These are phyloP conservation scores for Tillandsia fasciculata DNA, from an alignment of 176 grass and related monocot genomes.

Conservation along the genomic window DNA sequence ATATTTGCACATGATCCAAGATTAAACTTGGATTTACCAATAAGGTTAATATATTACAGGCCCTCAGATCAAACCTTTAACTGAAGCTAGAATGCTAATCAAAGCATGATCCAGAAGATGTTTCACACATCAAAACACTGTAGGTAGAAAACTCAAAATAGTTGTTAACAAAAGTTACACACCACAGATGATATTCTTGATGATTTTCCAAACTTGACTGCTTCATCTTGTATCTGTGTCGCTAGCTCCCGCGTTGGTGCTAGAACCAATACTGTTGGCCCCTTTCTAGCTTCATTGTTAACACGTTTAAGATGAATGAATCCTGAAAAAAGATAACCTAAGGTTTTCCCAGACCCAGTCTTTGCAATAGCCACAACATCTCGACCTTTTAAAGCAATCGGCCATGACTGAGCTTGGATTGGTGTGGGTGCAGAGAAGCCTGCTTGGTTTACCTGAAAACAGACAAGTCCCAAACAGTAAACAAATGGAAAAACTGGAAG, in stretches of 20 bases:
- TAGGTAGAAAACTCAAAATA: slow-evolving; percentile 3
- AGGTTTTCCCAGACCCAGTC: slow-evolving; percentile 92
- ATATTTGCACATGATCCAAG: too few species aligned
- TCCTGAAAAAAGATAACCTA: slow-evolving; percentile 84
- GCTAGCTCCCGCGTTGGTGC: slow-evolving; percentile 91
- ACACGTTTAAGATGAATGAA: slow-evolving; percentile 64
- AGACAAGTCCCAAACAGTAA: slow-evolving; percentile 1
- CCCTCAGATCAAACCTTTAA: too few species aligned
- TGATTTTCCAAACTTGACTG: slow-evolving; percentile 78
- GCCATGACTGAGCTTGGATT: slow-evolving; percentile 96
- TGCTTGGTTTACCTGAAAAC: slow-evolving; percentile 47
- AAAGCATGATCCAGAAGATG: neutral
- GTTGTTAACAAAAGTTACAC: slow-evolving; percentile 21
- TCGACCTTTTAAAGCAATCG: slow-evolving; percentile 58
- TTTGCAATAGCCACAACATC: slow-evolving; percentile 90
- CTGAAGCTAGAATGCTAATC: neutral
- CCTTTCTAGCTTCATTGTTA: slow-evolving; percentile 50
- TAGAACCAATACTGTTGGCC: slow-evolving; percentile 72
- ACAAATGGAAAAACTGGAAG: slow-evolving; percentile 9
- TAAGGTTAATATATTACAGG: too few species aligned
- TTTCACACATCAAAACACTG: neutral
- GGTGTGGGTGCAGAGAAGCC: slow-evolving; percentile 66
- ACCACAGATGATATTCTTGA: slow-evolving; percentile 76
- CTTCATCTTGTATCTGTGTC: slow-evolving; percentile 94
- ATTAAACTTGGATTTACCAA: too few species aligned